Evolutionary conservation across 179 eudicot species (phyloP).

Genomic region (Camellia oleifera): DNA sequence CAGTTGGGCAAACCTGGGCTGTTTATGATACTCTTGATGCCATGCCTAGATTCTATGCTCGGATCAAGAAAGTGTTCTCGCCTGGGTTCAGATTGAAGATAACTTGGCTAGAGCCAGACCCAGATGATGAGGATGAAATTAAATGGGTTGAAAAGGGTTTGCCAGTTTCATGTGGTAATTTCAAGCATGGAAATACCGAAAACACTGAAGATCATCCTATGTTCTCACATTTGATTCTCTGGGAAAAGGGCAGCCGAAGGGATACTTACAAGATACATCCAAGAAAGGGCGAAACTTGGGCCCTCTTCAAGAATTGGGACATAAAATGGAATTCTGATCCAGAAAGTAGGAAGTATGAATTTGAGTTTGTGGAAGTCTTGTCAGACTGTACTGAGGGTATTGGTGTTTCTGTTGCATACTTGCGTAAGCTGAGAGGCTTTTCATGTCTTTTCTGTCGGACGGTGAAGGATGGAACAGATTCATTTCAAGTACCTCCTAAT

Average conservation of each 20-base stretch:
- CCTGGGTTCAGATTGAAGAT: conserved; percentile 52
- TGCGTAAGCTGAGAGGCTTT: conserved; percentile 65
- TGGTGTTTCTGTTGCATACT: conserved; percentile 48
- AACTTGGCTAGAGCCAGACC: conserved; percentile 83
- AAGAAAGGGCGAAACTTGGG: conserved; percentile 80
- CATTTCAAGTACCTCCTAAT: conserved; percentile 33
- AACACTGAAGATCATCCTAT: conserved; percentile 42
- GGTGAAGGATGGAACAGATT: conserved; percentile 19
- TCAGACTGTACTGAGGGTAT: conserved; percentile 41
- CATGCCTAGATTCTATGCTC: conserved; percentile 89
- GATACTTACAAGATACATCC: conserved; percentile 50
- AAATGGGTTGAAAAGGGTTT: conserved; percentile 51
- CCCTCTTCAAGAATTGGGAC: conserved; percentile 66
- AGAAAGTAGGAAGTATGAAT: conserved; percentile 42
- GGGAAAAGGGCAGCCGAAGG: conserved; percentile 37
- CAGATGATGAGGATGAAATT: conserved; percentile 43
- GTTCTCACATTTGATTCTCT: conserved; percentile 68
- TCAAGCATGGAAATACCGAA: conserved; percentile 42
- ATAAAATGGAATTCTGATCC: conserved; percentile 40
- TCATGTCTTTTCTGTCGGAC: conserved; percentile 48
- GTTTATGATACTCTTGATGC: conserved; percentile 69
- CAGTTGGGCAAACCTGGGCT: conserved; percentile 73
- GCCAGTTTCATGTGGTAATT: conserved; percentile 73
- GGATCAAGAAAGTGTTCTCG: conserved; percentile 37
- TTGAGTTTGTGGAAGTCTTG: conserved; percentile 65